phyloP scores from a whole-genome alignment of 2,329 filamentous ascomycete species.

The Hortaea sp. region DNA sequence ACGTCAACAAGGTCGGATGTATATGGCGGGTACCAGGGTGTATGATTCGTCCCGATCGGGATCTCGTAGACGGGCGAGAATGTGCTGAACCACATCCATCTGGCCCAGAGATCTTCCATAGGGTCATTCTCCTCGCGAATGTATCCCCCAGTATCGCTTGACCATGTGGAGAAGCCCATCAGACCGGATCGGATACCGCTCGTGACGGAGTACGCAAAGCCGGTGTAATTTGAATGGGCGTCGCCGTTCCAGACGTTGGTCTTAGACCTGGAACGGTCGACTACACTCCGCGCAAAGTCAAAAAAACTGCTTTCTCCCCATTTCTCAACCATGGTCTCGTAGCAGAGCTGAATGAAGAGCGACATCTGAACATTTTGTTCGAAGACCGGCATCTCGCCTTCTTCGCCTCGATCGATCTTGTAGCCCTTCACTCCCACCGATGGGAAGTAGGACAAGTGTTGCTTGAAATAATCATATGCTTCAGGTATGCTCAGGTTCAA shows the following conservation, averaged over 20 bases:
- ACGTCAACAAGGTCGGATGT: constrained; percentile 19
- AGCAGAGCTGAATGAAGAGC: constrained; percentile 24
- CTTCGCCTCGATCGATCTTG: constrained; percentile 31
- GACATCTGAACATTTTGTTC: constrained; percentile 28
- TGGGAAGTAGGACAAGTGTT: constrained; percentile 23
- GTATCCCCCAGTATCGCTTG: not conserved
- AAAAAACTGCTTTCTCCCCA: constrained; percentile 24
- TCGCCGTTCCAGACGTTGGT: constrained; percentile 30
- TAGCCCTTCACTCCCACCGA: constrained; percentile 27
- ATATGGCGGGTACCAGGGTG: constrained; percentile 27
- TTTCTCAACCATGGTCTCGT: constrained; percentile 24
- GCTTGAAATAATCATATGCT: constrained; percentile 27
- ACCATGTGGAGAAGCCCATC: not conserved
- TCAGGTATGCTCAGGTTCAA: constrained; percentile 28
- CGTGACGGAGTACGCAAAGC: constrained; percentile 4
- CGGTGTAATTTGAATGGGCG: constrained; percentile 24
- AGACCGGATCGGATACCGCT: not conserved
- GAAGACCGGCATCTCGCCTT: constrained; percentile 29
- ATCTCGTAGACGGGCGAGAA: constrained; percentile 1
- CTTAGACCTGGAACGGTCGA: constrained; percentile 23
- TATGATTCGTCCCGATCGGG: not conserved
- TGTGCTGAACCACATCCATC: constrained; percentile 1
- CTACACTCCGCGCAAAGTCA: constrained; percentile 26
- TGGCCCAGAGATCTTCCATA: not conserved
- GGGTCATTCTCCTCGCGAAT: not conserved